Base-by-base conservation (phyloP, 257 asterid species). In the Petunia axillaris region DNA sequence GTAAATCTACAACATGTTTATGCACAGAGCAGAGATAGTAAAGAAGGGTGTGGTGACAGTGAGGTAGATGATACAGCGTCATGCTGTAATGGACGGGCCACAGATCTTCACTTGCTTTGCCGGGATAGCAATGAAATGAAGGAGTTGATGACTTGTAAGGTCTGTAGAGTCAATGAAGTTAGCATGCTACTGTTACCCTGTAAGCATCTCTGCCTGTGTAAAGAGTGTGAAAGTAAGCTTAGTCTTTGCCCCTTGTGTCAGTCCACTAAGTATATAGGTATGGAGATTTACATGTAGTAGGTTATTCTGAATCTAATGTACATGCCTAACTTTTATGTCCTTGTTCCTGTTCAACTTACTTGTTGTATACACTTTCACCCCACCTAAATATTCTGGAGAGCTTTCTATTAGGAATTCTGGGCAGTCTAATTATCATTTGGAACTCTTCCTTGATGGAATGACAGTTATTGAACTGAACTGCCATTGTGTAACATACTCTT, bases 41-140 rank as follows among this genome's bases (percentile, higher is more conserved):
- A 91, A 87, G 99, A 96, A 90, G 99, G 99, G 63, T 93, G 98
- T 80, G 99, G 99, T 35, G 99, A 96, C 76, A 96, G 98, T 16
- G 99, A 94, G 89, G 88, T 92, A 7, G 92, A 91, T 39, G 98
- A 94, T 74, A 90, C 98, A 4, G 98, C 98, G 60, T 96, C 98
- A 36, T 92, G 95, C 89, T 89, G 90, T 84, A 88, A 89, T 57
- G 98, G 97, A 7, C 90, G 85, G 37, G 84, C 89, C 5, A 82
- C 85, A 16, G 89, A 90, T 79, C 82, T 89, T 81, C 89, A 81
- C 75, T 80, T 85, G 82, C 88, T 84, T n/a, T 13, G 85, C 83
- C 89, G 86, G 83, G 89, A 89, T 58, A 60, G 88, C 67, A 87
- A 81, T 16, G 91, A 84, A 57, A 83, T 80, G 90, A 91, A 86